phyloP scores from a whole-genome alignment of 306 rosid species.

The Trichosanthes cucumerina region DNA sequence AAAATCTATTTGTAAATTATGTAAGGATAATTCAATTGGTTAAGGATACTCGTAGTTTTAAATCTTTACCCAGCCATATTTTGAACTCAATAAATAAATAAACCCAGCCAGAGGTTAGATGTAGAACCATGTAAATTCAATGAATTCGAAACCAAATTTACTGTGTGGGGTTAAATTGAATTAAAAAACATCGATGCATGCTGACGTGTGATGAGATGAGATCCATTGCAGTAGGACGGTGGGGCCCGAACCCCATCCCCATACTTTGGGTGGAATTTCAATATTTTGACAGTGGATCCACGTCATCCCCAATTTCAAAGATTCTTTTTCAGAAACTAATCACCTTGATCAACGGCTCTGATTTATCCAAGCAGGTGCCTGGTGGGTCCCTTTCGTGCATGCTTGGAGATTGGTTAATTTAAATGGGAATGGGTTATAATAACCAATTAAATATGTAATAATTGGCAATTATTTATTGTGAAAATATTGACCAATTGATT shows the following conservation, averaged over 20 bases:
- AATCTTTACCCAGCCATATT: no score
- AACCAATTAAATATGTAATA: background rate
- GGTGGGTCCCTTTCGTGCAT: background rate
- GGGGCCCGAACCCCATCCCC: background rate
- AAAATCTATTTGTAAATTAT: no score
- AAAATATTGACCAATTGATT: background rate
- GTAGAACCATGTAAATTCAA: no score
- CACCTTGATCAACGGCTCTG: background rate
- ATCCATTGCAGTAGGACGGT: background rate
- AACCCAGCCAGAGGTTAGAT: no score
- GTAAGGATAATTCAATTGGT: no score
- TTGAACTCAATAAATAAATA: no score
- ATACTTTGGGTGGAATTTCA: background rate
- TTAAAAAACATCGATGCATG: background rate
- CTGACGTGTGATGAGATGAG: background rate
- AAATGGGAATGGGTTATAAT: background rate
- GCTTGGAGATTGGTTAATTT: background rate
- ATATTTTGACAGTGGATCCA: background rate
- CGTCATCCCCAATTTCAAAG: constrained; percentile 5
- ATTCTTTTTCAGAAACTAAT: background rate
- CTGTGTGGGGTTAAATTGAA: background rate
- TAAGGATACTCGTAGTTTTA: no score
- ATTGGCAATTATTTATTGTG: background rate
- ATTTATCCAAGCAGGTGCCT: background rate
- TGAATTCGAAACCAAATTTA: background rate